Conservation (phyloP, 345 rosid genomes). For the Eucalyptus leucophloia region DNA sequence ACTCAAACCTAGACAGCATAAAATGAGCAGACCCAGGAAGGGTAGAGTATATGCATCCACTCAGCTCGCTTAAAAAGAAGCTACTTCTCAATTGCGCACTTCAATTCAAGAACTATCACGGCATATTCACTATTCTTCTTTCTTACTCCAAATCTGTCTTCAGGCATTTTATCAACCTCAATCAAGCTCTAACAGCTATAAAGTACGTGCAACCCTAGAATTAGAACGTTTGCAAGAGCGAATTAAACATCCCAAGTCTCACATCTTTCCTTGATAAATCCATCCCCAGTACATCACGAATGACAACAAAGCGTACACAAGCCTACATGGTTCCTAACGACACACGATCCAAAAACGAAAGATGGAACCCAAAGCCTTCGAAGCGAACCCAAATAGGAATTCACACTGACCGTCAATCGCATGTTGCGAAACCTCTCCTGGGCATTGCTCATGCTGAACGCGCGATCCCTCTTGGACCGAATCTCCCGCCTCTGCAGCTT, state of each 20-base stretch:
- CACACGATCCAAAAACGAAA: background rate
- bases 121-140: background rate
- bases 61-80: background rate
- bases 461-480: conserved; percentile 44
- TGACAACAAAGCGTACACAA: background rate
- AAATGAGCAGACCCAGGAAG: background rate
- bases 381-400: background rate
- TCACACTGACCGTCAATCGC: conserved; percentile 32
- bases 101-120: background rate
- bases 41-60: background rate
- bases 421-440: conserved; percentile 66
- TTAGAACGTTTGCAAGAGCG: background rate
- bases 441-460: conserved; percentile 49
- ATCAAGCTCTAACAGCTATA: background rate
- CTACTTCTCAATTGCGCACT: background rate
- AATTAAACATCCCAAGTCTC: background rate
- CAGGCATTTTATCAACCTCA: background rate
- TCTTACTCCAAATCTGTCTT: background rate
- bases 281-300: background rate
- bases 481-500: conserved; percentile 75
- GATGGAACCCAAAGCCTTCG: background rate
- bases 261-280: background rate
- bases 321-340: background rate
- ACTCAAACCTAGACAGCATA: background rate
- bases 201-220: background rate